A percentile compares a stretch with the other conserved stretches of the same genome.
These are phyloP conservation scores for Ettlia oleoabundans DNA, from an alignment of 139 green algal species.

Conservation along the genomic window DNA sequence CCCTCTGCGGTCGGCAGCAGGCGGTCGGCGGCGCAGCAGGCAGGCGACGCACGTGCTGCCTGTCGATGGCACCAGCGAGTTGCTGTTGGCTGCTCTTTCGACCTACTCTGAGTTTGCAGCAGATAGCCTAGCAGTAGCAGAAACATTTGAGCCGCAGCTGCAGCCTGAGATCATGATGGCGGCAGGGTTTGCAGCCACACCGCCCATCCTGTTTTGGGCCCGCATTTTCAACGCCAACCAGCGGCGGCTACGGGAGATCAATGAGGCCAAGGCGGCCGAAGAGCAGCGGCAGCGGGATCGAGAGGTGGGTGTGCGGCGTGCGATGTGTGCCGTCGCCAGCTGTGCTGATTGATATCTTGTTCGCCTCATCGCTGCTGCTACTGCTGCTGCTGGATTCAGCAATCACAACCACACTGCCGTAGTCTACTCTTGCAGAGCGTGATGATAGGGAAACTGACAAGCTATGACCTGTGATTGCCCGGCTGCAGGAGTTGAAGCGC, in stretches of 20 bases:
- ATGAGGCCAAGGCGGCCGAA: not conserved
- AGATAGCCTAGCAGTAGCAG: not conserved
- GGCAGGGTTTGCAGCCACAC: not conserved
- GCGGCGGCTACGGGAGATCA: slow-evolving; percentile 10
- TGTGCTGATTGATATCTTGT: no score
- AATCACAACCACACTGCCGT: no score
- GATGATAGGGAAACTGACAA: no score
- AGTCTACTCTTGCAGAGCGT: no score
- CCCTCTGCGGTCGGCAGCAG: no score
- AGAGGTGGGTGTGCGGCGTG: slow-evolving; percentile 1
- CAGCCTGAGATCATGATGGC: slow-evolving; percentile 7
- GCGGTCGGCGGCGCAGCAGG: no score
- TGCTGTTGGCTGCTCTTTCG: not conserved
- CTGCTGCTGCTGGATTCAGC: no score
- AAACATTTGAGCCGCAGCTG: slow-evolving; percentile 29
- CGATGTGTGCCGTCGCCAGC: no score
- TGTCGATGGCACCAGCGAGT: not conserved
- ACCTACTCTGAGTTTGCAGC: no score
- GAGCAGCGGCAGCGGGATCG: slow-evolving; percentile 10
- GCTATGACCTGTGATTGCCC: not conserved
- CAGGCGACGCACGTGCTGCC: not conserved
- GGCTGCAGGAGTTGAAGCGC: slow-evolving; percentile 15
- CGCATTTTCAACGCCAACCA: not conserved
- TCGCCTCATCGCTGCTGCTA: no score
- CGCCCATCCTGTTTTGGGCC: slow-evolving; percentile 23